Conservation (phyloP, 1,139 yeast species). For the Saccharomyces hybrid region DNA sequence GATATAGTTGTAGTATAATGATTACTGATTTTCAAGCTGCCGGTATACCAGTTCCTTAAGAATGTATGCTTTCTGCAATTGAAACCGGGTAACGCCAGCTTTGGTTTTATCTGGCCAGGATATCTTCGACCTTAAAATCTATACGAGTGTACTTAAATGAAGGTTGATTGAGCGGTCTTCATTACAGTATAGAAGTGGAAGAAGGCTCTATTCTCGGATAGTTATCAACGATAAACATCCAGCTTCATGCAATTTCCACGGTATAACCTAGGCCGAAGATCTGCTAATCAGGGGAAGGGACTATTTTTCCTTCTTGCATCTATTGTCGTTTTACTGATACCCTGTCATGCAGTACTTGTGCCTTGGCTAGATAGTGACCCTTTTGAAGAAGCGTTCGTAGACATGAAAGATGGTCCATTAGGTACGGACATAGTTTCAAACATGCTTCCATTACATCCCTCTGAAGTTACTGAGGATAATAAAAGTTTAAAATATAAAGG, state of each 20-base stretch:
- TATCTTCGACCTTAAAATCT: background rate
- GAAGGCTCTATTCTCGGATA: background rate
- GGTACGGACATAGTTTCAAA: background rate
- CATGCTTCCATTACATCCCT: constrained; percentile 16
- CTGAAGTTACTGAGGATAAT: constrained; percentile 20
- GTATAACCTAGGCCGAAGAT: background rate
- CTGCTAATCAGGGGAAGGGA: background rate
- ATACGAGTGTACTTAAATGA: background rate
- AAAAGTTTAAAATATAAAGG: constrained; percentile 29
- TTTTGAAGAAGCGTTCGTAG: constrained; percentile 9
- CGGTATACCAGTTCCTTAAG: background rate
- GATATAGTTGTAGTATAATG: background rate
- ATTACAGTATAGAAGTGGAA: background rate
- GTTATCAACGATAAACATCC: background rate
- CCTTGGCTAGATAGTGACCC: constrained; percentile 23
- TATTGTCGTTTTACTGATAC: background rate
- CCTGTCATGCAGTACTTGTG: constrained; percentile 8
- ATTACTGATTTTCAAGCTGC: too few relatives aligned
- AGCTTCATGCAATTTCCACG: background rate
- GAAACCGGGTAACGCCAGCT: background rate
- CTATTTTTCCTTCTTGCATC: constrained; percentile 2
- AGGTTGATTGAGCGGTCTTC: background rate
- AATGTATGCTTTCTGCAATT: background rate
- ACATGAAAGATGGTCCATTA: constrained; percentile 5
- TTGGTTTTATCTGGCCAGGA: background rate